Percentiles rank a stretch among this genome's conserved stretches.
Conservation (phyloP, 1,284 basidiomycete species). For the Ustilago trichophora region DNA sequence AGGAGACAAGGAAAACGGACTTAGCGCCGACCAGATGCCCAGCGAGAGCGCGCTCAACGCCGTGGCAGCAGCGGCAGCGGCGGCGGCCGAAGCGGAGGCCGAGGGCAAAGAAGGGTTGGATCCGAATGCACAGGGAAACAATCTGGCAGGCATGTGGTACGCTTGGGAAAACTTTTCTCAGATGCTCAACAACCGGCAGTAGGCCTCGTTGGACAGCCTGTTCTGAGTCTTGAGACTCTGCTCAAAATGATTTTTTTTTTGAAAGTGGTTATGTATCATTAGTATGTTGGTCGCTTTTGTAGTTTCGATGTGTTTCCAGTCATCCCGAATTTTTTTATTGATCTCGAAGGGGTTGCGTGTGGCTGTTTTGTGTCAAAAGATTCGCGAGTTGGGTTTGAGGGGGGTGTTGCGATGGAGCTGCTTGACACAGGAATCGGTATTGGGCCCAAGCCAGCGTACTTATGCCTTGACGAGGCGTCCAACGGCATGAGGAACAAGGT, state of each 20-base stretch:
- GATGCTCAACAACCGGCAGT: conserved; percentile 54
- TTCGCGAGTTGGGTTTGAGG: no score
- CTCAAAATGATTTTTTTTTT: no score
- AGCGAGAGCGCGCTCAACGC: conserved; percentile 44
- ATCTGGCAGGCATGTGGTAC: conserved; percentile 42
- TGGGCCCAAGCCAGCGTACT: not conserved
- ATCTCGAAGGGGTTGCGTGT: no score
- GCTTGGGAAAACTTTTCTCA: conserved; percentile 51
- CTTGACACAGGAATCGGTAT: no score
- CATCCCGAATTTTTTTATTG: no score
- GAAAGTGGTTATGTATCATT: conserved; percentile 16
- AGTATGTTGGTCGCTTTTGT: no score
- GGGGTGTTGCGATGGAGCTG: no score
- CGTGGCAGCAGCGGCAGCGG: conserved; percentile 37
- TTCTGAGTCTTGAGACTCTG: not conserved
- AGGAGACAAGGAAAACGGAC: conserved; percentile 13
- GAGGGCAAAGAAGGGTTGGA: conserved; percentile 31
- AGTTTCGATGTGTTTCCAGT: no score
- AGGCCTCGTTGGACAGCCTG: not conserved
- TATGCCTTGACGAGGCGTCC: conserved; percentile 50
- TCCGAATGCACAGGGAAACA: conserved; percentile 31
- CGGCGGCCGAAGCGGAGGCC: conserved; percentile 17
- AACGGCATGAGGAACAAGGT: conserved; percentile 43
- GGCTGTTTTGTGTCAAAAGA: no score
- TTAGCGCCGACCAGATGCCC: conserved; percentile 18